A percentile compares a stretch with the other conserved stretches of the same genome.
Evolutionary conservation across 805 yeast species (phyloP).

Genomic region (Komagataella phaffii): DNA sequence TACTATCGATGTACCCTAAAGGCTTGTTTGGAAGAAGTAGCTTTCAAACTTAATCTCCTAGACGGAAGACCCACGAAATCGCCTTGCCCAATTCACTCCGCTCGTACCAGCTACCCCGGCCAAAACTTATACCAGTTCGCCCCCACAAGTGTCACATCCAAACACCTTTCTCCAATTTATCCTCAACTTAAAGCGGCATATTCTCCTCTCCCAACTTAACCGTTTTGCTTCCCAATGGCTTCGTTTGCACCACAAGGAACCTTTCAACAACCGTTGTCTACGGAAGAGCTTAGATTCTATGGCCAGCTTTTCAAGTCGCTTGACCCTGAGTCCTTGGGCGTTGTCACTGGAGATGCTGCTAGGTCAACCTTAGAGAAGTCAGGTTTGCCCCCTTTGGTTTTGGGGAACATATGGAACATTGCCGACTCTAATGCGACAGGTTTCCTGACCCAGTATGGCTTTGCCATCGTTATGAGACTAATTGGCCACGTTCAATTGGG

Average conservation of each 20-base stretch:
- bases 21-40: neutral
- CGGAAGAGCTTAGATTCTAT: slow-evolving; percentile 66
- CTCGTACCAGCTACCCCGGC: neutral
- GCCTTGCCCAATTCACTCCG: too few species aligned
- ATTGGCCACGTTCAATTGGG: slow-evolving; percentile 83
- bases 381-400: slow-evolving; percentile 60
- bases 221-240: neutral
- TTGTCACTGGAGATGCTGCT: slow-evolving; percentile 80
- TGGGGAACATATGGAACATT: slow-evolving; percentile 89
- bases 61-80: too few species aligned
- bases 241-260: slow-evolving; percentile 1
- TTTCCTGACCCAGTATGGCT: slow-evolving; percentile 65
- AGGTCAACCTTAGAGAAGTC: slow-evolving; percentile 75
- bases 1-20: neutral
- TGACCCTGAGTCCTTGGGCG: slow-evolving; percentile 68
- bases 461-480: slow-evolving; percentile 75
- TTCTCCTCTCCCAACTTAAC: neutral
- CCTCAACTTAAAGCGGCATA: neutral
- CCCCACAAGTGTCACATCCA: neutral
- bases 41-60: too few species aligned
- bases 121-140: neutral
- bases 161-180: neutral
- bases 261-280: slow-evolving; percentile 28
- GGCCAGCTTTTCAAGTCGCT: slow-evolving; percentile 66
- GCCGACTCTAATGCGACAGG: slow-evolving; percentile 91